Base-by-base conservation (phyloP, 2,329 filamentous ascomycete species). In the Penicillium occitanis region DNA sequence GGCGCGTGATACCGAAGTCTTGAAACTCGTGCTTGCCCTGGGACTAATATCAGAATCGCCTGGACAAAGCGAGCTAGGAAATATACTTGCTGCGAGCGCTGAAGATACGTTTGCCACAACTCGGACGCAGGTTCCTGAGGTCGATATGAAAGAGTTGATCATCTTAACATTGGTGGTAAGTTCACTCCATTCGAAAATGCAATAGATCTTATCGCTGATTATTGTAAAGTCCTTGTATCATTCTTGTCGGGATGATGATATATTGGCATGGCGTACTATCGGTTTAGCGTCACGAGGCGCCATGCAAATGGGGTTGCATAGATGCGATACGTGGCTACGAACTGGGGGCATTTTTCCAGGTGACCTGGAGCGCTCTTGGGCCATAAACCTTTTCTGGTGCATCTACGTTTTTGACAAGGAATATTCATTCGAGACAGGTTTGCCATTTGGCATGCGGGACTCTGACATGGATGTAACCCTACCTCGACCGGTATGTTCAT, bases 371-470 rank as follows among this genome's bases (percentile, higher is more conserved):
- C 74, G 74, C 68, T 76, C 69, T 6, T 77, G 75, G 71, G 90
- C 92, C 40, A 78, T 84, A 10, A 87, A 90, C 53, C 86, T 92
- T 5, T 96, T 96, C 25, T 97, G 92, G 93, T 90, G 90, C 1
- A 88, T 93, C 19, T 96, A 94, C 72, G 88, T 94, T 0, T 83
- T 96, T 19, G 93, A 97, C 75, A 85, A 92, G 60, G 85, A 93
- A 59, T 97, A 92, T 92, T 92, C 90, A 65, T 94, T 97, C 72
- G 91, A 90, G 28, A 93, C 91, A 0, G 93, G 93, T 0, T 92
- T 0, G 19, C 65, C 65, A 11, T 96, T 92, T 77, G 88, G 91
- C 1, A 80, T 96, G 25, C 90, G 93, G 70, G 93, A 97, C 72
- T 86, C 89, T 2, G 92, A 96, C 73, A 91, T 97, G 67, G 93